Evolutionary conservation across 2,329 filamentous ascomycete species (phyloP), one percentile per base, ranked within the genome.

Genomic region (Ophiostoma sp.): DNA sequence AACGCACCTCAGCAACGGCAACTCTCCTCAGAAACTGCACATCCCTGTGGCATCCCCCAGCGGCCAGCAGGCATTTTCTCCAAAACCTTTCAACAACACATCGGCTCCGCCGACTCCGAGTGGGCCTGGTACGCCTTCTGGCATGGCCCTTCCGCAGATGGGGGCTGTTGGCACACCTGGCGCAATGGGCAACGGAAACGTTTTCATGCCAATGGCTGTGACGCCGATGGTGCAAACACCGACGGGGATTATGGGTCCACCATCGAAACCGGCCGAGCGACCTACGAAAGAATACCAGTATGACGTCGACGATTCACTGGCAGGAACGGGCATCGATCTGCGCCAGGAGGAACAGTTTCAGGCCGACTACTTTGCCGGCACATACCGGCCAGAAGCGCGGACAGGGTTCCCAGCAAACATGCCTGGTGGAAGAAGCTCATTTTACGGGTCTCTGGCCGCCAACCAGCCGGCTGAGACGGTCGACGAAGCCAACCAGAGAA

Each of bases 321-420:
- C 90, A 23, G 92, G 91, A 23, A 94, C 93, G 20, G 93, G 93
- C 67, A 93, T 97, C 73, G 92, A 97, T 81, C 80, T 97, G 66
- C 89, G 90, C 71, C 93, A 93, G 73, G 94, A 97, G 78, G 92
- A 96, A 76, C 91, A 93, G 75, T 91, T 88, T 74, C 84, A 95
- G 78, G 89, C 92, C 64, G 88, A 87, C 71, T 83, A 88, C 70
- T 90, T 88, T 76, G 85, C 86, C 64, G 79, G 82, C 69, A 76
- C 78, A 69, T 80, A 77, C 68, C 74, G 75, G 33, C 75, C 78
- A 69, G 82, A 87, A 74, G 79, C 83, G 68, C 79, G 84, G 76
- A 82, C 84, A 66, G 81, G 89, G 17, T 86, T 85, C 72, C 81
- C 82, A 17, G 80, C 86, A 31, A 86, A 89, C 72, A 80, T 83